phyloP scores from a whole-genome alignment of 108 stramenopile species.

The Pseudonitzschia pungens region DNA sequence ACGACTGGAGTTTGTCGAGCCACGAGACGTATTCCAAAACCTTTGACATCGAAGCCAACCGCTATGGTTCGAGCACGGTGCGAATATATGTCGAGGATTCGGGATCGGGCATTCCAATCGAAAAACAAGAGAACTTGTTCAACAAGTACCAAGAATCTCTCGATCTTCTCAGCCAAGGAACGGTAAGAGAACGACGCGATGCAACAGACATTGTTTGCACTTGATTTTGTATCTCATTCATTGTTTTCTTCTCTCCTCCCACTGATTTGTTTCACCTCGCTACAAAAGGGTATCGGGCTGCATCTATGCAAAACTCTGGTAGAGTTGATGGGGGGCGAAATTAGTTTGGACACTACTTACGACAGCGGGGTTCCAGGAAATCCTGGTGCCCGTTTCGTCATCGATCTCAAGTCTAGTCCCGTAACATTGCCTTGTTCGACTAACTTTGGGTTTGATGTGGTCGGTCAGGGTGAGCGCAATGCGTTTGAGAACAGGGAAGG shows the following conservation, averaged over 20 bases:
- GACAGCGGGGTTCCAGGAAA: constrained; percentile 45
- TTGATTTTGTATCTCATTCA: not conserved
- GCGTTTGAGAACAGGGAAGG: not conserved
- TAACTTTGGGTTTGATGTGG: not conserved
- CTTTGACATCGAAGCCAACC: constrained; percentile 3
- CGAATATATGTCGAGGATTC: constrained; percentile 47
- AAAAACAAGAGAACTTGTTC: constrained; percentile 39
- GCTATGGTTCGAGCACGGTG: constrained; percentile 13
- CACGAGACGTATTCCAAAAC: not conserved
- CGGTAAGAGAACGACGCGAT: constrained; percentile 26
- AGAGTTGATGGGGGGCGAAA: constrained; percentile 52
- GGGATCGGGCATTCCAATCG: constrained; percentile 50
- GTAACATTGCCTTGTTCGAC: constrained; percentile 16
- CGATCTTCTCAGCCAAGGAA: constrained; percentile 49
- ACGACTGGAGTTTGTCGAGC: not conserved
- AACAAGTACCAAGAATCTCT: constrained; percentile 50
- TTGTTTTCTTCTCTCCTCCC: not conserved
- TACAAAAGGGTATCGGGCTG: constrained; percentile 48
- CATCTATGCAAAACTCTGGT: constrained; percentile 49
- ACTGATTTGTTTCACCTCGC: not conserved
- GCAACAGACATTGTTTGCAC: not conserved
- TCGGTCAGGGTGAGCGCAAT: not conserved
- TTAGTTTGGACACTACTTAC: constrained; percentile 43
- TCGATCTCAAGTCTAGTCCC: constrained; percentile 29
- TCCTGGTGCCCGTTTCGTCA: constrained; percentile 50